Conservation (phyloP, 495 filamentous ascomycete genomes). For the Neurospora intermedia region DNA sequence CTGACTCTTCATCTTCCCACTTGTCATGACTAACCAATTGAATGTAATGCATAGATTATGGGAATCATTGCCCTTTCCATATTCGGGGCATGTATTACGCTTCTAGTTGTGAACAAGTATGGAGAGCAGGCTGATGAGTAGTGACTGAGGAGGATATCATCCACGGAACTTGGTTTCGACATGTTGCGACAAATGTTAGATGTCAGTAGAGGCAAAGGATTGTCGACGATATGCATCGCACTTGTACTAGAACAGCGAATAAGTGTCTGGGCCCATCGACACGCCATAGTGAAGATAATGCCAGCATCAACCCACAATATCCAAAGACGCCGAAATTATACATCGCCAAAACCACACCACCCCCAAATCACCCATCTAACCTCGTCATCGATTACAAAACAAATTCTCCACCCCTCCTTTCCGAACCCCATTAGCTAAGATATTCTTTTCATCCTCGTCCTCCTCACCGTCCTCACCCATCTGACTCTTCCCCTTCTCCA, state of each 20-base stretch:
- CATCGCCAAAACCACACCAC: background rate
- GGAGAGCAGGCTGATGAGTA: conserved; percentile 12
- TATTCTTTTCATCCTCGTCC: conserved; percentile 18
- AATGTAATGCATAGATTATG: conserved; percentile 39
- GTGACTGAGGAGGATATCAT: background rate
- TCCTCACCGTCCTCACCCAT: conserved; percentile 7
- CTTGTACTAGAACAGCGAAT: background rate
- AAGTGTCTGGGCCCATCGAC: background rate
- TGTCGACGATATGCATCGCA: no score
- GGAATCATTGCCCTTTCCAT: conserved; percentile 68
- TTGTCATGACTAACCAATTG: conserved; percentile 16
- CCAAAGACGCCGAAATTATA: background rate
- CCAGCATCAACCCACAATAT: background rate
- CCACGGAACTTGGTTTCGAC: background rate
- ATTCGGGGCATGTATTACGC: conserved; percentile 59
- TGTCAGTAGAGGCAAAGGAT: background rate
- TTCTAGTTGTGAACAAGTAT: conserved; percentile 33
- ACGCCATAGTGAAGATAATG: background rate
- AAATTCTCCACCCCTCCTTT: conserved; percentile 9
- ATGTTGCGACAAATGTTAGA: background rate
- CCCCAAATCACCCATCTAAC: background rate
- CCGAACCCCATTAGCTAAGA: conserved; percentile 7
- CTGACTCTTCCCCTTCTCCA: conserved; percentile 10
- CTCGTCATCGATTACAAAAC: conserved; percentile 14
- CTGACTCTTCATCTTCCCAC: background rate